Base-by-base conservation (phyloP, 2,329 filamentous ascomycete genomes). In the Thermothelomyces thermophilus region DNA sequence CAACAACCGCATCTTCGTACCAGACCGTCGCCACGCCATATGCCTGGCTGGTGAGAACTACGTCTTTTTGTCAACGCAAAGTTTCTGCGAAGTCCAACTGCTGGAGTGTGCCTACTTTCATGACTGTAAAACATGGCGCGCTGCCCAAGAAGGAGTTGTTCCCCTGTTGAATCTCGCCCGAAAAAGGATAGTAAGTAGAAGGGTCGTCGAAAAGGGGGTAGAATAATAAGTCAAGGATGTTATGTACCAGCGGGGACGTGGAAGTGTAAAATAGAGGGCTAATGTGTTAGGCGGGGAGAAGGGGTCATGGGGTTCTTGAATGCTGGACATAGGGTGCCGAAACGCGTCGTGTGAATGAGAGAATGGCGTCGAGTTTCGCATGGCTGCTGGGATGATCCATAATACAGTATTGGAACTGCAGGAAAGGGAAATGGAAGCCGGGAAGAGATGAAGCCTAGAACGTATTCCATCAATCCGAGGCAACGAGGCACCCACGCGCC, bases 21-120 rank as follows among this genome's bases (percentile, higher is more conserved):
- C 93, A 98, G 53, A 98, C 84, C 2, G 91, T 98, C 13, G 91
- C 86, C 50, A 98, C 87, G 49, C 93, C 93, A 78, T 96, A 87
- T 65, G 93, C 85, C 63, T 83, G 83, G 55, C 80, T 91, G 3
- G 84, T 93, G 48, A 98, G 80, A 52, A 98, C 81, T 84, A 50
- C 33, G 10, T 16, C 11, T 13, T 30, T 6, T 5, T 42, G 46
- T 42, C 30, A 50, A 37, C 10, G 37, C 11, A 13, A 17, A n/a
- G 16, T 59, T 71, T 39, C 69, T 63, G 11, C 33, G n/a, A n/a
- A n/a, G n/a, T 41, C 22, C 19, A 2, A 11, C 19, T 17, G 3
- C 0, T 5, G 11, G 1, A 28, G 6, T 9, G 11, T 20, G 14
- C 83, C 64, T 73, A 93, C 91, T 88, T 70, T 96, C 90, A 70